A percentile compares a stretch with the other conserved stretches of the same genome.
Conservation (phyloP, 2,329 filamentous ascomycete species). For the Talaromyces sp. region DNA sequence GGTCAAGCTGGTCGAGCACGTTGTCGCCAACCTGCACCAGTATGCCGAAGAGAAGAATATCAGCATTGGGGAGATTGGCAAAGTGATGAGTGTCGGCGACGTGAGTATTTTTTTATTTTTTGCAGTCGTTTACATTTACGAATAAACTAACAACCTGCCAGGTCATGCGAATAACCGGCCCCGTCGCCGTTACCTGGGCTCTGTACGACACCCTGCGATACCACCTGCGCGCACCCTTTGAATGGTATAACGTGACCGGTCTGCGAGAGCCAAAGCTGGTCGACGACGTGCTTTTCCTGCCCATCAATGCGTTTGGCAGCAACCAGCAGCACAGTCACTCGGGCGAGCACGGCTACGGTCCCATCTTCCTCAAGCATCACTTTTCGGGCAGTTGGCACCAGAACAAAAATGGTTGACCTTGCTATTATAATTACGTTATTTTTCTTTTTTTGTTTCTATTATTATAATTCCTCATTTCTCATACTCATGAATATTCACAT, state of each 20-base stretch:
- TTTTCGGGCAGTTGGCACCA: background rate
- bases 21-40: background rate
- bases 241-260: background rate
- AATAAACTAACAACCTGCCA: background rate
- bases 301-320: background rate
- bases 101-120: background rate
- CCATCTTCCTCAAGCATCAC: background rate
- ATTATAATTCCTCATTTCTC: background rate
- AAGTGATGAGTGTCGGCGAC: background rate
- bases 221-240: background rate
- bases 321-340: background rate
- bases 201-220: background rate
- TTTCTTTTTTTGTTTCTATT: background rate
- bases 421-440: background rate
- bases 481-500: background rate
- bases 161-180: background rate
- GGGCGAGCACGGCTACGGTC: background rate
- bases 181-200: background rate
- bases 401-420: background rate
- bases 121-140: too few relatives aligned
- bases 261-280: background rate
- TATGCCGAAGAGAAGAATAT: background rate
- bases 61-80: background rate
- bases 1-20: background rate
- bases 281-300: background rate